Evolutionary conservation across 441 rosid species (phyloP).

Genomic region (Gossypium aridum): DNA sequence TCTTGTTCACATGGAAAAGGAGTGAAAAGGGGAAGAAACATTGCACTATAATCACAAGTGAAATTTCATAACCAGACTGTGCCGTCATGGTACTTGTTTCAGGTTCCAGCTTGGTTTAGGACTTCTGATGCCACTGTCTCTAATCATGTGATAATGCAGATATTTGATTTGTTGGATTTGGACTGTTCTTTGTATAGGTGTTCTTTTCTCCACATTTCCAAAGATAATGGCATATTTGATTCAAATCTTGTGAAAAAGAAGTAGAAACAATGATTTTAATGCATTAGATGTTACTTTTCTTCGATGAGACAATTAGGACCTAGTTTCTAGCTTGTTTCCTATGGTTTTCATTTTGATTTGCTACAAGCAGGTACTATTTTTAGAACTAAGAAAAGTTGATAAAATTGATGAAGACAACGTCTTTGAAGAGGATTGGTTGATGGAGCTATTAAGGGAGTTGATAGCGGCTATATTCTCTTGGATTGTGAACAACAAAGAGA

Average conservation of each 20-base stretch:
- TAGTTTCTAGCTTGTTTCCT: background rate
- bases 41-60: background rate
- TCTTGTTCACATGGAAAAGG: background rate
- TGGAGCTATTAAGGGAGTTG: conserved; percentile 39
- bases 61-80: background rate
- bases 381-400: conserved; percentile 43
- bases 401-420: conserved; percentile 32
- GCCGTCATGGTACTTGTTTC: background rate
- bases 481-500: conserved; percentile 33
- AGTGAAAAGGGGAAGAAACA: background rate
- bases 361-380: conserved; percentile 42
- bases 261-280: background rate
- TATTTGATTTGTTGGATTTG: conserved; percentile 8
- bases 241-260: background rate
- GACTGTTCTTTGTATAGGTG: background rate
- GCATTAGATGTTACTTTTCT: background rate
- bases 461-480: conserved; percentile 39
- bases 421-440: conserved; percentile 44
- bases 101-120: background rate
- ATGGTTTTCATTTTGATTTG: conserved; percentile 10
- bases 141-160: background rate
- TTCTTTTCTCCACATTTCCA: background rate
- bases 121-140: background rate
- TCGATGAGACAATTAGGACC: background rate
- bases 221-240: background rate